phyloP scores from a whole-genome alignment of 2,329 filamentous ascomycete species.

The Diaporthe eres region DNA sequence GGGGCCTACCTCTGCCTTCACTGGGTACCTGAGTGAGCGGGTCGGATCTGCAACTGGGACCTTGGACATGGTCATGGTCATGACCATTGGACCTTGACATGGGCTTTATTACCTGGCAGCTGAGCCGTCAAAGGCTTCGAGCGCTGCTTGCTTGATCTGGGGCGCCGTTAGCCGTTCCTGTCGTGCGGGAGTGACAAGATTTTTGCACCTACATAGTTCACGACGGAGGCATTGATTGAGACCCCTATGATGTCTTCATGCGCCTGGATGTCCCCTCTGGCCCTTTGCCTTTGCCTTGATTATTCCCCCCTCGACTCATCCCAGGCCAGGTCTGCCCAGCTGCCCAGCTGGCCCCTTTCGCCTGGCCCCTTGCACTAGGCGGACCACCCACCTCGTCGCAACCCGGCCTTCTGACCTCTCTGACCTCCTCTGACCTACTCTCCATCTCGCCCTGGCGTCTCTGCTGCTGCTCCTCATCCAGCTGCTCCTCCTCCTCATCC shows the following conservation, averaged over 20 bases:
- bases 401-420: slow-evolving; percentile 33
- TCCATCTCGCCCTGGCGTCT: background rate
- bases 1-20: slow-evolving; percentile 37
- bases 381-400: slow-evolving; percentile 32
- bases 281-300: slow-evolving; percentile 3
- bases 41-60: slow-evolving; percentile 34
- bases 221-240: slow-evolving; percentile 11
- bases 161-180: slow-evolving; percentile 10
- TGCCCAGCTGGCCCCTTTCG: slow-evolving; percentile 28
- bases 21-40: slow-evolving; percentile 32
- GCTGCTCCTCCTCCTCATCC: slow-evolving; percentile 25
- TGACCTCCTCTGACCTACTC: slow-evolving; percentile 7
- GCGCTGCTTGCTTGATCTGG: slow-evolving; percentile 14
- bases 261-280: slow-evolving; percentile 20
- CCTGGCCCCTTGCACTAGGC: slow-evolving; percentile 37
- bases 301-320: background rate
- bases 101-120: slow-evolving; percentile 23
- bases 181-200: slow-evolving; percentile 1
- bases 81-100: slow-evolving; percentile 17
- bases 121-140: slow-evolving; percentile 19
- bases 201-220: slow-evolving; percentile 12
- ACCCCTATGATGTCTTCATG: slow-evolving; percentile 39
- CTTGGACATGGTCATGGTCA: slow-evolving; percentile 8
- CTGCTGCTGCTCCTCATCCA: background rate
- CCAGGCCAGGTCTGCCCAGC: slow-evolving; percentile 13